Evolutionary conservation across 2,329 filamentous ascomycete species (phyloP), one percentile per base, ranked within the genome.

Genomic region (Ophiocordyceps camponoti-floridani): DNA sequence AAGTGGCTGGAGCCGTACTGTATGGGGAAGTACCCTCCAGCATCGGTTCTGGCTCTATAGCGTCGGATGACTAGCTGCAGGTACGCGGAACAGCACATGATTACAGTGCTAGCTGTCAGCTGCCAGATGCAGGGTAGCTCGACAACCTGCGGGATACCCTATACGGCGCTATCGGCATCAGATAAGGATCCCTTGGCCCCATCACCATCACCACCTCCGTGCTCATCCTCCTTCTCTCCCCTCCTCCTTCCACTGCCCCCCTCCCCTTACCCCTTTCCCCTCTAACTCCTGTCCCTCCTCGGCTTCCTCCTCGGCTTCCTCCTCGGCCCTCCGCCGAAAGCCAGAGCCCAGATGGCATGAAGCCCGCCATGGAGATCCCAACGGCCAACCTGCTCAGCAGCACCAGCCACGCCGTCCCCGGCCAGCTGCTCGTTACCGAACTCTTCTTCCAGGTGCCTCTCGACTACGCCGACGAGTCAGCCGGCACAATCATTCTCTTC

Each of bases 401-500:
- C 52, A 65, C 61, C 43, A 61, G 62, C 4, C 68, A 72, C 50
- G 47, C 60, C 40, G 45, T 64, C n/a, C 63, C 64, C 27, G 85
- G 85, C 43, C 81, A 79, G 56, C 69, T 93, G 41, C 69, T 74
- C 48, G 73, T 93, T 48, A 82, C 82, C 2, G 87, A 94, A 59
- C 72, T 89, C 54, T 82, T 86, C 67, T 94, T 94, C 62, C 73
- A 85, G 51, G 87, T 94, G 11, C 87, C 88, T 4, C 71, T 84
- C 48, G 83, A 94, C 64, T 83, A 94, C 61, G 63, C 64, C 49
- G 72, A 78, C 45, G 77, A 77, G 1, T 58, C 66, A 3, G 65
- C 69, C 28, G 74, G 73, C 42, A 76, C 67, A 5, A 70, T 95
- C 49, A 76, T 74, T 45, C 68, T 95, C 33, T 95, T 94, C 60